Evolutionary conservation across 306 rosid species (phyloP).

Genomic region (Herpetospermum pedunculosum): DNA sequence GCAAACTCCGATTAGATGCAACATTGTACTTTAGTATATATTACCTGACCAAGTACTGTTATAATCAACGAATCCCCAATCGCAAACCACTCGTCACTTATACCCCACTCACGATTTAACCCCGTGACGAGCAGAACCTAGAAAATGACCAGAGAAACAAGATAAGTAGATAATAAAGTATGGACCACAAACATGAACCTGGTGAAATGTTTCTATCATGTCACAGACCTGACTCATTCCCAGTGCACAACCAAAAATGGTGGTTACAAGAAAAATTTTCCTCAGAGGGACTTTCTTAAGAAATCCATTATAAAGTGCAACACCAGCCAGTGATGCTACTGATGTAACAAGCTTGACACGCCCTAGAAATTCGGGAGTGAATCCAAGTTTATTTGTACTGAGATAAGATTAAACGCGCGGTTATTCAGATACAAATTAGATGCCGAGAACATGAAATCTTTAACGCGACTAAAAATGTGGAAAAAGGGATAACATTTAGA

Average conservation of each 20-base stretch:
- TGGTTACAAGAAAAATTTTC: conserved; percentile 73
- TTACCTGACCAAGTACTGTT: conserved; percentile 92
- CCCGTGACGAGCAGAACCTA: conserved; percentile 90
- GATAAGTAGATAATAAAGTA: neutral
- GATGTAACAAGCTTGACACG: conserved; percentile 97
- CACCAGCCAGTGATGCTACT: conserved; percentile 82
- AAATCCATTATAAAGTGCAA: conserved; percentile 90
- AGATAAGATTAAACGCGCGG: conserved; percentile 7
- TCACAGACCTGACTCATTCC: conserved; percentile 89
- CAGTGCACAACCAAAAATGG: conserved; percentile 67
- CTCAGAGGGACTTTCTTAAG: conserved; percentile 65
- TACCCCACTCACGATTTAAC: conserved; percentile 67
- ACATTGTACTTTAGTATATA: neutral
- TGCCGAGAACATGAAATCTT: neutral
- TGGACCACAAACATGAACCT: neutral
- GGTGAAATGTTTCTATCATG: neutral
- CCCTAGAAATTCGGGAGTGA: conserved; percentile 86
- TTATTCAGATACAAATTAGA: neutral
- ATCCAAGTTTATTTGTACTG: conserved; percentile 94
- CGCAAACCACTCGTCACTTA: conserved; percentile 97
- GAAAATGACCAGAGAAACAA: neutral
- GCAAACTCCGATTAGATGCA: neutral
- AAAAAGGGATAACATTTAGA: conserved; percentile 13
- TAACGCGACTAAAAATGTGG: neutral
- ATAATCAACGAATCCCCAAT: conserved; percentile 87